Base-by-base conservation (phyloP, 2,329 filamentous ascomycete genomes). In the Sporothrix variecibatus region DNA sequence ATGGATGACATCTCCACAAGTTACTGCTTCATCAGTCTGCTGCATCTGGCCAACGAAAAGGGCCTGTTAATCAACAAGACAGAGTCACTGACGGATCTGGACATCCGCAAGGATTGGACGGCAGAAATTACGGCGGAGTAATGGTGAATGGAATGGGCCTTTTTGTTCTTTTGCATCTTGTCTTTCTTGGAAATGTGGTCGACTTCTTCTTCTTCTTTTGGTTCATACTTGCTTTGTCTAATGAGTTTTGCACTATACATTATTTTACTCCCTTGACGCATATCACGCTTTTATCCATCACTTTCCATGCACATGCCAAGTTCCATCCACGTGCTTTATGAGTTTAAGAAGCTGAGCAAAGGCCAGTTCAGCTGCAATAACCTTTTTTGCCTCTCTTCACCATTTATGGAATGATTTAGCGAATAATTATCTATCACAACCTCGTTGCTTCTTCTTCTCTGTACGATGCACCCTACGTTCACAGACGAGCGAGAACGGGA, bases 1-100 rank as follows among this genome's bases (percentile, higher is more conserved):
- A 93, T 99, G 90, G 91, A 92, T 75, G 96, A 99, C 82, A 98
- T 99, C 79, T 97, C 94, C 49, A 99, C 96, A 0, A 97, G 89
- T 76, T 92, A 85, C 83, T 97, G 96, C 81, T 99, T 98, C 84
- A 99, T 99, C 80, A 97, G 93, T 79, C 84, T 97, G 74, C 85
- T 98, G 77, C 95, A 98, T 83, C 81, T 98, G 79, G 95, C 95
- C 75, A 98, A 98, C 83, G 95, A 98, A 81, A 95, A 97, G 84
- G 95, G 95, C 0, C 85, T 98, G 53, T 87, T 92, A 31, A 92
- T 98, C 76, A 88, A 92, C 77, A 89, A 89, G 78, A 87, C 87
- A 12, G 83, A 85, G 58, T 88, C 86, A 67, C 82, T 92, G 73
- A 85, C 84, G 71, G 90, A 92, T 79, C 82, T 92, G 75, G 84